Evolutionary conservation across 345 rosid species (phyloP).

Genomic region (Hypericum androsaemum): DNA sequence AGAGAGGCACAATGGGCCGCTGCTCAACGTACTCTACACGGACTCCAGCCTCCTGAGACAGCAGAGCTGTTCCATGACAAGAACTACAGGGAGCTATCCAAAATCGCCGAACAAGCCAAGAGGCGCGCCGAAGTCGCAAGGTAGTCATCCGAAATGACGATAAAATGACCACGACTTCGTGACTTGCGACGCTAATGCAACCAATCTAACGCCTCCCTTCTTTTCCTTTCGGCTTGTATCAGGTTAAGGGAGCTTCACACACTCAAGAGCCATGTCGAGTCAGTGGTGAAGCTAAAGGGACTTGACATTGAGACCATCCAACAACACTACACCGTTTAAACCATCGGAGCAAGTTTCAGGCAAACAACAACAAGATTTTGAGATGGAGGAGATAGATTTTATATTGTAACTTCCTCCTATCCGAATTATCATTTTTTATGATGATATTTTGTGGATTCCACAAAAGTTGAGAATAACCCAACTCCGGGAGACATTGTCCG

Average conservation of each 20-base stretch:
- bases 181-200: no score
- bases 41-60: constrained; percentile 47
- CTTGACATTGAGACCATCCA: constrained; percentile 82
- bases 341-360: no score
- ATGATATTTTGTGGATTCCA: constrained; percentile 6
- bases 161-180: no score
- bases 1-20: constrained; percentile 90
- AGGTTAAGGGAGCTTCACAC: constrained; percentile 90
- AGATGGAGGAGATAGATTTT: constrained; percentile 2
- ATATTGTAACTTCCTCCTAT: background rate
- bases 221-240: background rate
- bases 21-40: constrained; percentile 79
- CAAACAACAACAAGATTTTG: background rate
- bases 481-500: constrained; percentile 9
- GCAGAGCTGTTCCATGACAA: constrained; percentile 45
- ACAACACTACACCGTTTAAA: constrained; percentile 78
- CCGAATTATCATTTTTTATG: background rate
- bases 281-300: constrained; percentile 89
- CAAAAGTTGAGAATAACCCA: constrained; percentile 17
- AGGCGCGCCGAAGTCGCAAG: constrained; percentile 89
- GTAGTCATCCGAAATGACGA: constrained; percentile 16
- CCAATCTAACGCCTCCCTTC: no score
- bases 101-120: constrained; percentile 87
- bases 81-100: constrained; percentile 59
- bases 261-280: constrained; percentile 85